Evolutionary conservation across 2,329 filamentous ascomycete genomes (phyloP).

Genomic region (Beauveria medogensis): DNA sequence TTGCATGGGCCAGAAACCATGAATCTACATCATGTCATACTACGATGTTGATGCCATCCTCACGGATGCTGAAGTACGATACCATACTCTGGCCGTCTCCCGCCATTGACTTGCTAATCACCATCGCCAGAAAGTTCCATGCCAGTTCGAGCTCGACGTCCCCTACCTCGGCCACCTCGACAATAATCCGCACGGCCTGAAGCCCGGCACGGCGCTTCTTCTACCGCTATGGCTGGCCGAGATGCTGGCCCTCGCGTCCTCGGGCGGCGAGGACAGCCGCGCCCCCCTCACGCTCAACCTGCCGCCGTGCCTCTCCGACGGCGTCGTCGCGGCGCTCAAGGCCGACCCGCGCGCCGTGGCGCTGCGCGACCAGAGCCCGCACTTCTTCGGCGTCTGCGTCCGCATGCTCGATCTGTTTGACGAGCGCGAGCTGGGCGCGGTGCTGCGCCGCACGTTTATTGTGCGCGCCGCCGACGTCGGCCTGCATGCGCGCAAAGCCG

Average conservation of each 20-base stretch:
- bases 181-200: constrained; percentile 65
- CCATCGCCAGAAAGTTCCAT: constrained; percentile 71
- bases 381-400: constrained; percentile 82
- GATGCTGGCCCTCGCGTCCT: constrained; percentile 70
- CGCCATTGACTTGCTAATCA: not conserved
- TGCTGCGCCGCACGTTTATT: constrained; percentile 73
- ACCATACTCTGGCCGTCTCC: not conserved
- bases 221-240: constrained; percentile 92
- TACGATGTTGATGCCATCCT: constrained; percentile 81
- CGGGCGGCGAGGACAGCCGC: constrained; percentile 32
- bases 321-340: constrained; percentile 82
- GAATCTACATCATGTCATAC: constrained; percentile 51
- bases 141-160: constrained; percentile 86
- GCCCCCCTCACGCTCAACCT: constrained; percentile 75
- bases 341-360: constrained; percentile 84
- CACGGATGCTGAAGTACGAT: constrained; percentile 68
- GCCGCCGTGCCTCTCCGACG: constrained; percentile 65
- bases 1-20: not conserved
- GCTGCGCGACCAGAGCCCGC: constrained; percentile 70
- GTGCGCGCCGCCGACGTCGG: constrained; percentile 73
- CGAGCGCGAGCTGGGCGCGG: constrained; percentile 66
- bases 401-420: constrained; percentile 87
- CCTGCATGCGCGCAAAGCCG: constrained; percentile 80
- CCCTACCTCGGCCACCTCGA: constrained; percentile 83
- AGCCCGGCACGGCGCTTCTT: constrained; percentile 68